Base-by-base conservation (phyloP, 768 basidiomycete genomes). In the Suillus bovinus region DNA sequence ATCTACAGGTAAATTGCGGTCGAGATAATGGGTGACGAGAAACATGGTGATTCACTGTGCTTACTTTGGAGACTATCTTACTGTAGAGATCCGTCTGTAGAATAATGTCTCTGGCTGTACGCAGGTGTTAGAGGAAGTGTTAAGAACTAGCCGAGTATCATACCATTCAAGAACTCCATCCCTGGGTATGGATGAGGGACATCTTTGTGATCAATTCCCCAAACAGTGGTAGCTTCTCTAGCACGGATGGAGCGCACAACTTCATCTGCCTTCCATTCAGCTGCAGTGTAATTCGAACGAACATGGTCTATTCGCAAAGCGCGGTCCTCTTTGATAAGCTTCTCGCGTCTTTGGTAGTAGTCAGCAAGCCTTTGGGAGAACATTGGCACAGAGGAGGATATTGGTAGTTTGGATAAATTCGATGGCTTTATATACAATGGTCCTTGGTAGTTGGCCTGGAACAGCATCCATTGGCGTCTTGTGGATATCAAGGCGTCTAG, bases 91-190 rank as follows among this genome's bases (percentile, higher is more conserved):
- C 67, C 7, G 81, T 82, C 41, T 68, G 65, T 46, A 75, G 64
- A 44, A 82, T 81, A 4, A 71, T 66, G 20, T 66, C 59, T 61
- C 68, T 76, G 14, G 76, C 74, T 74, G 67, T 39, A 39, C 16
- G 33, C 9, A 50, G 55, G 60, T 20, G 29, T 54, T 38, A 27
- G 39, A 31, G 3, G 29, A 47, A n/a, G 49, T n/a, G 17, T 4
- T 14, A 59, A 22, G 22, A 16, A 5, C 1, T 57, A 22, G 13
- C 47, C 5, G 5, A 10, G 44, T 34, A 29, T 52, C 68, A 39
- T 66, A 86, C 88, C 87, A 53, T 87, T 90, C 66, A 90, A 70
- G 67, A 90, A 91, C 64, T 84, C 87, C 88, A 89, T 90, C 39
- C 90, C 90, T 49, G 89, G 88, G 65, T 89, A 90, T 1, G 83